Evolutionary conservation across 228 moss, liverwort and hornwort species (phyloP).

Genomic region (Sphagnum fallax): DNA sequence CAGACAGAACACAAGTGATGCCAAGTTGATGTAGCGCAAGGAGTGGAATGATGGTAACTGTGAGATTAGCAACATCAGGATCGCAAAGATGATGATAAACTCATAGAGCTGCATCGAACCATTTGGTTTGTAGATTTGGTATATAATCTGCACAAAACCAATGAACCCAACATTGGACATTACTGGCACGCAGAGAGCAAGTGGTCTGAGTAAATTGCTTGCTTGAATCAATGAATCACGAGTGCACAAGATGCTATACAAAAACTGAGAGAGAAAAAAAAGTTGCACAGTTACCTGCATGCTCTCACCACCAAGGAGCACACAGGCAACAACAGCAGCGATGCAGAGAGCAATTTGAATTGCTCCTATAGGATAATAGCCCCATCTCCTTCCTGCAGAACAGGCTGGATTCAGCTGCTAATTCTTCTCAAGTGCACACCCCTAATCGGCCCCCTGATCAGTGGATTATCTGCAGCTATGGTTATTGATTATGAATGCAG

Average conservation of each 20-base stretch:
- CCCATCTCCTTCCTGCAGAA: constrained; percentile 11
- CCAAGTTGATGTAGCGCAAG: constrained; percentile 44
- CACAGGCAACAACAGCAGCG: constrained; percentile 9
- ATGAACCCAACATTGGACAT: background rate
- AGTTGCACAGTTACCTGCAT: constrained; percentile 20
- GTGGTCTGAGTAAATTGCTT: background rate
- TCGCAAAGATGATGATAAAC: constrained; percentile 30
- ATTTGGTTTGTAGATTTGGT: constrained; percentile 17
- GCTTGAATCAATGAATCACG: background rate
- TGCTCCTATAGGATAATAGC: background rate
- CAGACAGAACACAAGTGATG: constrained; percentile 28
- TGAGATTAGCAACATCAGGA: constrained; percentile 21
- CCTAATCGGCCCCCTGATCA: background rate
- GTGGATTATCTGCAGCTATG: background rate
- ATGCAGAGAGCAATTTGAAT: constrained; percentile 17
- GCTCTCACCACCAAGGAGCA: constrained; percentile 18
- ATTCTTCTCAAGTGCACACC: background rate
- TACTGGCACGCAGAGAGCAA: background rate
- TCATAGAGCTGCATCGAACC: constrained; percentile 20
- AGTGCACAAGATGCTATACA: background rate
- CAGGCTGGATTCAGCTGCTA: background rate
- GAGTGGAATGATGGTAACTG: constrained; percentile 59
- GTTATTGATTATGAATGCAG: no score
- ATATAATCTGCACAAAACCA: constrained; percentile 29
- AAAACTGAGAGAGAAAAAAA: background rate